A percentile compares a stretch with the other conserved stretches of the same genome.
phyloP scores from a whole-genome alignment of 2,329 filamentous ascomycete species.

The Alternaria postmessia region DNA sequence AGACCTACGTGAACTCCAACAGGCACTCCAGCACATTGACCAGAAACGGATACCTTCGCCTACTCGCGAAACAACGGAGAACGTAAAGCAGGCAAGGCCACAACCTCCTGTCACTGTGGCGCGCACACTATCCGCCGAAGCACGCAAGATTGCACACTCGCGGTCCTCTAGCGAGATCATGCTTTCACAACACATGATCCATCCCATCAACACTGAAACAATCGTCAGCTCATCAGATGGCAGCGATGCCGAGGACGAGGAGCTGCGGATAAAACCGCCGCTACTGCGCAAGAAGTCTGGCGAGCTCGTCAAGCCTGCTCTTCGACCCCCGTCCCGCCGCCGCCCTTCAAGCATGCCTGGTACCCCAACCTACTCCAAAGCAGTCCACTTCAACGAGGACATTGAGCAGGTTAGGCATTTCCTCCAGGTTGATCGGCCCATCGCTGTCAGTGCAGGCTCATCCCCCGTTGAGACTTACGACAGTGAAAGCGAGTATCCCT shows the following conservation, averaged over 20 bases:
- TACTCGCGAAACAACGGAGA: conserved; percentile 43
- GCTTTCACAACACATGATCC: conserved; percentile 55
- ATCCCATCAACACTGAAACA: conserved; percentile 55
- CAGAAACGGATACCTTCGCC: conserved; percentile 69
- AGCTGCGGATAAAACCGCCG: conserved; percentile 73
- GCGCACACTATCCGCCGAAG: conserved; percentile 60
- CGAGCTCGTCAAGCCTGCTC: conserved; percentile 90
- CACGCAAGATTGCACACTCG: conserved; percentile 68
- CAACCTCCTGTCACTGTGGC: conserved; percentile 29
- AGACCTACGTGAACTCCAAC: conserved; percentile 73
- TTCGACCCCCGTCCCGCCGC: conserved; percentile 79
- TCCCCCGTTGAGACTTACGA: conserved; percentile 91
- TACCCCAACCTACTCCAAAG: conserved; percentile 93
- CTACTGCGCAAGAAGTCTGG: conserved; percentile 99
- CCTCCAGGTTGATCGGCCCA: conserved; percentile 87
- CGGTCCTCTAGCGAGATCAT: conserved; percentile 66
- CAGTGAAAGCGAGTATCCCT: conserved; percentile 89
- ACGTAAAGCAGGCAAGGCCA: conserved; percentile 21
- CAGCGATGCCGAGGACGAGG: conserved; percentile 66
- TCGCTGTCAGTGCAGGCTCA: conserved; percentile 94
- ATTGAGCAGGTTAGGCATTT: conserved; percentile 97
- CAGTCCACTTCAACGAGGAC: conserved; percentile 97
- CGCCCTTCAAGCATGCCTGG: conserved; percentile 97
- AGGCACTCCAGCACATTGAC: conserved; percentile 82
- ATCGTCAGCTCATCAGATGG: conserved; percentile 57